Evolutionary conservation across 305 asterid genomes (phyloP).

Genomic region (Petunia hybrid): DNA sequence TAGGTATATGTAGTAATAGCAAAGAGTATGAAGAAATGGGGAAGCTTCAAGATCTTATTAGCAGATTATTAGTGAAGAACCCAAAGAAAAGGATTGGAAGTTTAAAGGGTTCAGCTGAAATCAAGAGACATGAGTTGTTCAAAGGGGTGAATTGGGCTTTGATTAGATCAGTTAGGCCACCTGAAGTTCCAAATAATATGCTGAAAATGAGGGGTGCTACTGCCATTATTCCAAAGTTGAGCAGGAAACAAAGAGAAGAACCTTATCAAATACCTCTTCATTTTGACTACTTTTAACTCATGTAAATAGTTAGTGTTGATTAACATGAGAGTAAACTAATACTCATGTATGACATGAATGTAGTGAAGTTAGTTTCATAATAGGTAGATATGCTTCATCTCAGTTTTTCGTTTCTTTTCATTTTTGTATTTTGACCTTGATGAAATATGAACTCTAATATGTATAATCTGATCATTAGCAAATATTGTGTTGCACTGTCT

Average conservation of each 20-base stretch:
- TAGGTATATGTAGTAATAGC: slow-evolving; percentile 31
- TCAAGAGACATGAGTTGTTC: slow-evolving; percentile 55
- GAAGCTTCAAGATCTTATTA: slow-evolving; percentile 53
- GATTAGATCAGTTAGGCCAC: slow-evolving; percentile 56
- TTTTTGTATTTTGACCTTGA: too few relatives aligned
- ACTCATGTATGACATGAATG: slow-evolving; percentile 30
- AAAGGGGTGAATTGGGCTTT: slow-evolving; percentile 60
- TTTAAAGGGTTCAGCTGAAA: slow-evolving; percentile 49
- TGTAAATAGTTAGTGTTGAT: slow-evolving; percentile 23
- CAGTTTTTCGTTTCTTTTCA: too few relatives aligned
- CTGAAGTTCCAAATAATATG: slow-evolving; percentile 44
- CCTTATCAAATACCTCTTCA: slow-evolving; percentile 38
- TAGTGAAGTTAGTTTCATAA: not conserved
- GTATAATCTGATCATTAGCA: too few relatives aligned
- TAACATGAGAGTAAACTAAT: slow-evolving; percentile 2
- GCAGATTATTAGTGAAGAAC: slow-evolving; percentile 48
- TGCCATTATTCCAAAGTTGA: slow-evolving; percentile 24
- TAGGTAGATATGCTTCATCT: too few relatives aligned
- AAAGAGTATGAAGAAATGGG: slow-evolving; percentile 50
- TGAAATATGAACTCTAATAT: too few relatives aligned
- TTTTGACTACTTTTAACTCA: slow-evolving; percentile 37
- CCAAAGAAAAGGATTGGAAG: slow-evolving; percentile 57
- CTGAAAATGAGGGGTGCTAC: not conserved
- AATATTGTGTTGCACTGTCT: too few relatives aligned
- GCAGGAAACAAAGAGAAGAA: slow-evolving; percentile 36